These are phyloP conservation scores for Ceratobasidium sp. DNA, from an alignment of 1,284 basidiomycete genomes.

Conservation along the genomic window DNA sequence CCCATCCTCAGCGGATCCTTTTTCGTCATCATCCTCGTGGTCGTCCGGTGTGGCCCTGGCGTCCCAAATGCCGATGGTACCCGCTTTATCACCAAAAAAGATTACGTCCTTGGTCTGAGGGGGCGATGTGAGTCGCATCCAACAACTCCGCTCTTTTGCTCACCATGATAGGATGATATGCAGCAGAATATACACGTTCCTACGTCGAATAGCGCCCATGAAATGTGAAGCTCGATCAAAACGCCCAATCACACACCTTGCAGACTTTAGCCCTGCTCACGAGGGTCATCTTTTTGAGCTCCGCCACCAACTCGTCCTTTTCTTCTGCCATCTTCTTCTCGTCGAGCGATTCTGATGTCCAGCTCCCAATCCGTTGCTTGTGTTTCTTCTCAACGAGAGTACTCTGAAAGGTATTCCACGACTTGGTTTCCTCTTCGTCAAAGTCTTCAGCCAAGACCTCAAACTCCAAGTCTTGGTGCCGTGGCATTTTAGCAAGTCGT, in stretches of 20 bases:
- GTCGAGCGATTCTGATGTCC: conserved; percentile 51
- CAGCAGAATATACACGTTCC: conserved; percentile 71
- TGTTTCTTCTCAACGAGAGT: conserved; percentile 51
- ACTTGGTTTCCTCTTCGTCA: conserved; percentile 55
- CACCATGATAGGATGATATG: conserved; percentile 72
- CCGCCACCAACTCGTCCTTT: conserved; percentile 57
- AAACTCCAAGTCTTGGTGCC: conserved; percentile 70
- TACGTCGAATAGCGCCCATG: conserved; percentile 53
- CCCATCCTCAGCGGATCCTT: conserved; percentile 63
- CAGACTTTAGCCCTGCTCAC: conserved; percentile 73
- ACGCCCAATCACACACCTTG: conserved; percentile 2
- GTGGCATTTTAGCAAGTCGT: conserved; percentile 62
- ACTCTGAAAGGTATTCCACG: conserved; percentile 57
- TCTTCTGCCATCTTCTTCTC: conserved; percentile 53
- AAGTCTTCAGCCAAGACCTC: conserved; percentile 54
- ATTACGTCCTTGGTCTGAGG: conserved; percentile 69
- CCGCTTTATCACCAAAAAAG: conserved; percentile 82
- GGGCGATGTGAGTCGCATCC: background rate
- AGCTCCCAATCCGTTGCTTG: conserved; percentile 52
- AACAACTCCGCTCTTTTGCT: background rate
- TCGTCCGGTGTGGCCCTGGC: conserved; percentile 69
- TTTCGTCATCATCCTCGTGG: conserved; percentile 59
- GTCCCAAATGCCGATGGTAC: conserved; percentile 80
- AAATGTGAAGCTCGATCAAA: background rate
- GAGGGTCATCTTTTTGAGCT: conserved; percentile 62